Conservation (phyloP, 805 yeast genomes). For the Pichia gijzeniarum region DNA sequence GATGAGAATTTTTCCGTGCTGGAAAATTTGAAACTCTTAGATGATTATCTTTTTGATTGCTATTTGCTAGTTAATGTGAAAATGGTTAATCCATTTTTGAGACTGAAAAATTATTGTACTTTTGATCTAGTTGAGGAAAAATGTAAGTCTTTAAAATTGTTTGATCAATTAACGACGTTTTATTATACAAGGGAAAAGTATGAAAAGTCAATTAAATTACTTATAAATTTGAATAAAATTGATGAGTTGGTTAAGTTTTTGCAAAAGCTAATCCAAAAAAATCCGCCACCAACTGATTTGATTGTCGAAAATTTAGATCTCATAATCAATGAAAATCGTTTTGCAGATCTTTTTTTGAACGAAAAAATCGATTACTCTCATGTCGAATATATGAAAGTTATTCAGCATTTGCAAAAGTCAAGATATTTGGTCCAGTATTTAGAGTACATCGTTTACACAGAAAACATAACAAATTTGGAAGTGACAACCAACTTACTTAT, state of each 20-base stretch:
- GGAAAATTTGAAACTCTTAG: conserved; percentile 45
- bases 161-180: conserved; percentile 71
- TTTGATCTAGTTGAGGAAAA: conserved; percentile 51
- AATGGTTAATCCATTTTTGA: conserved; percentile 73
- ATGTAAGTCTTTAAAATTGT: conserved; percentile 41
- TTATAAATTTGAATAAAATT: conserved; percentile 32
- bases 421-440: conserved; percentile 40
- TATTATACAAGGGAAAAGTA: conserved; percentile 60
- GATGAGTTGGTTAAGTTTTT: conserved; percentile 34
- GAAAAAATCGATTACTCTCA: conserved; percentile 47
- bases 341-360: conserved; percentile 53
- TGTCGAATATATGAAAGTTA: conserved; percentile 31
- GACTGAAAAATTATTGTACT: conserved; percentile 72
- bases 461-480: conserved; percentile 31
- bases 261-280: conserved; percentile 36
- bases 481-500: conserved; percentile 41
- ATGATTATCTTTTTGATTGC: conserved; percentile 70
- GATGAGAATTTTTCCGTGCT: conserved; percentile 15
- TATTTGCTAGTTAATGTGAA: conserved; percentile 64
- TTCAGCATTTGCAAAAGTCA: conserved; percentile 39
- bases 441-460: conserved; percentile 41
- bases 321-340: conserved; percentile 39
- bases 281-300: conserved; percentile 41
- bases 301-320: conserved; percentile 52
- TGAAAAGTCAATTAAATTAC: conserved; percentile 56